Evolutionary conservation across 192 early-diverging fungal genomes (phyloP).

Genomic region (Tieghemiomyces parasiticus): DNA sequence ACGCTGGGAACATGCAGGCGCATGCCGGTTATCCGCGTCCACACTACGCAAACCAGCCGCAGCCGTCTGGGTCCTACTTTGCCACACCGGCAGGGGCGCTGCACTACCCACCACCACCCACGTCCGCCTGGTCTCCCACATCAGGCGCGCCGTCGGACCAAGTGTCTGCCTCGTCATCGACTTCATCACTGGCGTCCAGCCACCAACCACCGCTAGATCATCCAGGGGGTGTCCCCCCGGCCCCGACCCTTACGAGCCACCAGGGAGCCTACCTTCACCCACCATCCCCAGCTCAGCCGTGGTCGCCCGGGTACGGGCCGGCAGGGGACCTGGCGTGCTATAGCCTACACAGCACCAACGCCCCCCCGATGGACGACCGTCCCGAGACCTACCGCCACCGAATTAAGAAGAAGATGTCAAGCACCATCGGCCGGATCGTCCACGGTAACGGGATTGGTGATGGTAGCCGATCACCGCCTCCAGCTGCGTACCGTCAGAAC

Average conservation of each 20-base stretch:
- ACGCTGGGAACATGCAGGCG: neutral
- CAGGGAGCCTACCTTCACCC: neutral
- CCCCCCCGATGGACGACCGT: slow-evolving; percentile 3
- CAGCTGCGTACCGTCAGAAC: neutral
- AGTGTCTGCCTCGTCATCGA: slow-evolving; percentile 3
- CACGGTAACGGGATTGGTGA: slow-evolving; percentile 3
- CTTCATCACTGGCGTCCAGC: slow-evolving; percentile 1
- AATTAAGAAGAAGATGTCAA: neutral
- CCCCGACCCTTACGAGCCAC: neutral
- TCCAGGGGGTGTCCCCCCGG: neutral
- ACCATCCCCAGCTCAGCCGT: neutral
- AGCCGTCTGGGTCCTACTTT: neutral
- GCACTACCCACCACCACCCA: neutral
- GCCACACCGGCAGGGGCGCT: neutral
- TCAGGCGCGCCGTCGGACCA: neutral
- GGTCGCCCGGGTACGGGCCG: neutral
- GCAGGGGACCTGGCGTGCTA: neutral
- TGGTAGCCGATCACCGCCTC: neutral
- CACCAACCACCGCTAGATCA: neutral
- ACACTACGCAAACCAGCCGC: neutral
- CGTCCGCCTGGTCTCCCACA: too few species aligned
- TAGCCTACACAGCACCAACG: neutral
- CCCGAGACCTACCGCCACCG: neutral
- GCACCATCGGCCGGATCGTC: slow-evolving; percentile 6
- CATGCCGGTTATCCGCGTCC: neutral